A percentile compares a stretch with the other conserved stretches of the same genome.
Conservation (phyloP, 805 yeast species). For the Metschnikowia borealis region DNA sequence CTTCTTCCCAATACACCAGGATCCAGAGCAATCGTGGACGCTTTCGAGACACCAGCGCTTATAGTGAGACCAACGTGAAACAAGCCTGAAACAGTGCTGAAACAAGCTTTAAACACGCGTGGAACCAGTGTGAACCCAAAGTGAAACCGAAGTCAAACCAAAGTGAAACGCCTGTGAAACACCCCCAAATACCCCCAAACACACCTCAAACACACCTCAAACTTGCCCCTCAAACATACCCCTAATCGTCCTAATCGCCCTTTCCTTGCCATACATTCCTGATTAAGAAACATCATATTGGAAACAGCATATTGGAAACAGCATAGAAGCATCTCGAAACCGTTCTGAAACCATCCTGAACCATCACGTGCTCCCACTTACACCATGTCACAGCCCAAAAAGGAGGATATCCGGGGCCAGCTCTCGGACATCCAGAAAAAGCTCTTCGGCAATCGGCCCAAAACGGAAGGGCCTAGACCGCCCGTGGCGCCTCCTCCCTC, state of each 20-base stretch:
- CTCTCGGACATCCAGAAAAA: constrained; percentile 36
- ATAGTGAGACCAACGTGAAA: no score
- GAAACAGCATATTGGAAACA: no score
- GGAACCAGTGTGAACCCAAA: no score
- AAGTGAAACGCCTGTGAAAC: no score
- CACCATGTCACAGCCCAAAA: constrained; percentile 16
- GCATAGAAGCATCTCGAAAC: no score
- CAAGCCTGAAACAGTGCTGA: background rate
- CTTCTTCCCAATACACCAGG: background rate
- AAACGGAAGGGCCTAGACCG: background rate
- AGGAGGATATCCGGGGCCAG: constrained; percentile 36
- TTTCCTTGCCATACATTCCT: no score
- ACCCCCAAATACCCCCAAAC: no score
- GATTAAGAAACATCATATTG: no score
- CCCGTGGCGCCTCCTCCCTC: constrained; percentile 6
- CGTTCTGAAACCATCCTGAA: background rate
- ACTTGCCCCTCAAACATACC: no score
- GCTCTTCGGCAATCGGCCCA: constrained; percentile 22
- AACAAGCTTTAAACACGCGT: background rate
- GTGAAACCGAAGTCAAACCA: no score
- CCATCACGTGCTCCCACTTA: background rate
- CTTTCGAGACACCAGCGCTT: no score
- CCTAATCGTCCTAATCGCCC: no score
- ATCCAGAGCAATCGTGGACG: background rate
- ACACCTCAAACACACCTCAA: background rate